A percentile compares a stretch with the other conserved stretches of the same genome.
Evolutionary conservation across 164 flowering plant species (phyloP).

Genomic region (Liriodendron chinense): DNA sequence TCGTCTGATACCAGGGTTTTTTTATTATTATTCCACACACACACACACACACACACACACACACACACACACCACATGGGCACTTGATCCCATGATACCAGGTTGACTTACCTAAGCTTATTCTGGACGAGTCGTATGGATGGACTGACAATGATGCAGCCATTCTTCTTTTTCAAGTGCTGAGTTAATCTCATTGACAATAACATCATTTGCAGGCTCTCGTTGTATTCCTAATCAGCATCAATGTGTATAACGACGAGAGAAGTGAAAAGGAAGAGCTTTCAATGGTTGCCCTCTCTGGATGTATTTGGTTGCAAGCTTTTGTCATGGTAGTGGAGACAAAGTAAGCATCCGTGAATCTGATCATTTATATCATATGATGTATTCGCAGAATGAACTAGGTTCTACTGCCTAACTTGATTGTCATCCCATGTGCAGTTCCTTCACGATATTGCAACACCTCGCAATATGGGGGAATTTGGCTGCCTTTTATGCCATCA

Average conservation of each 20-base stretch:
- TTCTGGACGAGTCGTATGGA: too few species aligned
- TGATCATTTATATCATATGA: background rate
- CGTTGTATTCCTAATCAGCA: conserved; percentile 76
- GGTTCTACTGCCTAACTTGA: background rate
- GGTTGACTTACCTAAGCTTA: too few species aligned
- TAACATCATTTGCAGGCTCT: conserved; percentile 57
- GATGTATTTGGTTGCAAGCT: conserved; percentile 98
- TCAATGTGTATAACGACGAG: conserved; percentile 81
- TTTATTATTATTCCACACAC: too few species aligned
- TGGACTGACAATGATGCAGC: too few species aligned
- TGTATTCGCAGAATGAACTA: background rate
- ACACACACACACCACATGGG: too few species aligned
- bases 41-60: too few species aligned
- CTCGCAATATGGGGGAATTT: conserved; percentile 96
- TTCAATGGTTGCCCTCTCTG: conserved; percentile 97
- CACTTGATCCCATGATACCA: too few species aligned
- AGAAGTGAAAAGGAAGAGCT: conserved; percentile 95
- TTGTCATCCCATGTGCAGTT: conserved; percentile 45
- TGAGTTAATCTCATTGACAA: background rate
- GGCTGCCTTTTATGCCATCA: conserved; percentile 73
- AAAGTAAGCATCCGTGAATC: conserved; percentile 49
- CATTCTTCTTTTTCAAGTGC: too few species aligned
- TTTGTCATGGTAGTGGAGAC: conserved; percentile 88
- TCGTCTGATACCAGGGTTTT: too few species aligned
- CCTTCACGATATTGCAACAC: conserved; percentile 87